phyloP scores from a whole-genome alignment of 805 yeast genomes.

The Yarrowia sp. region DNA sequence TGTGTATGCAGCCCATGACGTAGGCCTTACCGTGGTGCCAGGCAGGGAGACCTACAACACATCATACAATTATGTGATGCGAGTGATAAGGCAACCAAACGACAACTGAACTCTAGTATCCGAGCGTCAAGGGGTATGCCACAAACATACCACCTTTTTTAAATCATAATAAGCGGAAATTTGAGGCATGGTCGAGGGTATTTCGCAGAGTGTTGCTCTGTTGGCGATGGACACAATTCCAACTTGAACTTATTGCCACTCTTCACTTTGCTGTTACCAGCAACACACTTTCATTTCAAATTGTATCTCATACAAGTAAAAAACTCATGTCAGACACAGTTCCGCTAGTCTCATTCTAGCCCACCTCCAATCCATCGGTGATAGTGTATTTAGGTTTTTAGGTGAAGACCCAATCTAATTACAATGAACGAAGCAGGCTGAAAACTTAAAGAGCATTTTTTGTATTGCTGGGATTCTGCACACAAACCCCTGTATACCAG shows the following conservation, averaged over 20 bases:
- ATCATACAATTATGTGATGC: background rate
- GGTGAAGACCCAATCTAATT: background rate
- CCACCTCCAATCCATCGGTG: constrained; percentile 3
- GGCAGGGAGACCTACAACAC: background rate
- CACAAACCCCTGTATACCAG: background rate
- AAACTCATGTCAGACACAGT: background rate
- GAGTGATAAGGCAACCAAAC: background rate
- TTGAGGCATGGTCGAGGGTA: background rate
- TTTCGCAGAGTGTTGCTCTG: too few species aligned
- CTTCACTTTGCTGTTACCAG: too few species aligned
- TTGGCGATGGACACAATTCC: too few species aligned
- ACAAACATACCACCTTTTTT: background rate
- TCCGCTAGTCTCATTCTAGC: constrained; percentile 14
- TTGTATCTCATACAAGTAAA: background rate
- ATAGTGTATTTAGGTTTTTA: background rate
- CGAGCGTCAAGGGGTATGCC: background rate
- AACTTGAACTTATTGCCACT: too few species aligned
- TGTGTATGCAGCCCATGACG: constrained; percentile 12
- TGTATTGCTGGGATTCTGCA: background rate
- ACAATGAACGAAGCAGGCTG: background rate
- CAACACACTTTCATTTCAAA: too few species aligned
- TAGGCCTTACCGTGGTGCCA: too few species aligned
- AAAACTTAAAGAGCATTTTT: background rate
- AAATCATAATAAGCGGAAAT: background rate
- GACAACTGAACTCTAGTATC: background rate